phyloP scores from a whole-genome alignment of 2,329 filamentous ascomycete species.

The Alternaria brassicicola region DNA sequence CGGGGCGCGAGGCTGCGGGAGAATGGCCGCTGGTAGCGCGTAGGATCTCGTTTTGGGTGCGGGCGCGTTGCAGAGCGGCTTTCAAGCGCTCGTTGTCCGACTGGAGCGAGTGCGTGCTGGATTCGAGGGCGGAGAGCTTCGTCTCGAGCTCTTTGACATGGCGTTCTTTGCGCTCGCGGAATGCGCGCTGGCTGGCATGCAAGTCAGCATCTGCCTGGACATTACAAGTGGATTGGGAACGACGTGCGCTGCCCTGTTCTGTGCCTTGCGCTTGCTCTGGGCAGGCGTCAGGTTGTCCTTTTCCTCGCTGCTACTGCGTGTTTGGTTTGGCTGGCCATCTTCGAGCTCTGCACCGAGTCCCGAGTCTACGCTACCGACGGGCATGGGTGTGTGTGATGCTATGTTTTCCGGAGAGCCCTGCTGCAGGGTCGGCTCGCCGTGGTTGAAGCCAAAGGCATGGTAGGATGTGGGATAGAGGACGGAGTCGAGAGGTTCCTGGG shows the following conservation, averaged over 20 bases:
- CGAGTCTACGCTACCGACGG: conserved; percentile 52
- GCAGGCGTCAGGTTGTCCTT: conserved; percentile 55
- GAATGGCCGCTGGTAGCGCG: conserved; percentile 70
- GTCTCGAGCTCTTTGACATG: conserved; percentile 92
- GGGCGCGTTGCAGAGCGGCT: conserved; percentile 79
- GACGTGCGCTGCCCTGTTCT: conserved; percentile 74
- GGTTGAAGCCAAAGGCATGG: conserved; percentile 39
- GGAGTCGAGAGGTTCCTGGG: conserved; percentile 54
- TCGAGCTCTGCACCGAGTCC: conserved; percentile 51
- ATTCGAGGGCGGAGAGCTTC: conserved; percentile 79
- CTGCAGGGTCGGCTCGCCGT: conserved; percentile 37
- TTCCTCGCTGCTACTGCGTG: conserved; percentile 55
- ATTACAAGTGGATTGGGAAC: too few species aligned
- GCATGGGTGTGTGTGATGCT: conserved; percentile 37
- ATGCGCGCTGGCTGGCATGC: conserved; percentile 80
- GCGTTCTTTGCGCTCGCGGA: conserved; percentile 92
- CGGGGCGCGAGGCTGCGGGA: conserved; percentile 51
- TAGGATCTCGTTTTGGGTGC: conserved; percentile 91
- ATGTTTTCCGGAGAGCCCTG: conserved; percentile 42
- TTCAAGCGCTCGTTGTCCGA: conserved; percentile 88
- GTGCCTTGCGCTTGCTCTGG: conserved; percentile 67
- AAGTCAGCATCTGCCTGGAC: neutral
- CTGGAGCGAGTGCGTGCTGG: conserved; percentile 71
- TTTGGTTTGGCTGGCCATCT: conserved; percentile 37
- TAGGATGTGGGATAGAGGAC: conserved; percentile 38